Evolutionary conservation across 768 basidiomycete species (phyloP).

Genomic region (Podaxis sp.): DNA sequence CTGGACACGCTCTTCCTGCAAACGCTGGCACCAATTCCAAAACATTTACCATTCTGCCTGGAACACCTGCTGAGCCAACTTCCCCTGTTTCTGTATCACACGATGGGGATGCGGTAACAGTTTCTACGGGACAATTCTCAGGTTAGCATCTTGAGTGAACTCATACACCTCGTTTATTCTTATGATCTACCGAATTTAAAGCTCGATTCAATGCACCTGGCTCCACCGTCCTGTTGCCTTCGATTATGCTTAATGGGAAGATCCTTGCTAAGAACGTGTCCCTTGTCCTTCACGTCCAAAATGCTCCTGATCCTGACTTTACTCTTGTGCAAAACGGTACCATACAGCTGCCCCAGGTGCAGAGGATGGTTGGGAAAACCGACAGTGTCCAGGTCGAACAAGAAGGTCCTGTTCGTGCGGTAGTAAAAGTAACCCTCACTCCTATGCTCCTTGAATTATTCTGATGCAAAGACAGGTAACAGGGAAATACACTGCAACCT

Average conservation of each 20-base stretch:
- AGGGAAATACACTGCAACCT: conserved; percentile 29
- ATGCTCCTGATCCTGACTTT: conserved; percentile 31
- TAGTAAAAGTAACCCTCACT: conserved; percentile 28
- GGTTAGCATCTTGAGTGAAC: conserved; percentile 19
- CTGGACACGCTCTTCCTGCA: conserved; percentile 33
- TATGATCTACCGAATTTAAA: not conserved
- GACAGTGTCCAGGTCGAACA: conserved; percentile 33
- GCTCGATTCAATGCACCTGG: conserved; percentile 32
- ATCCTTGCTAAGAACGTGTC: conserved; percentile 26
- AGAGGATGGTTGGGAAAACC: conserved; percentile 22
- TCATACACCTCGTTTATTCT: not conserved
- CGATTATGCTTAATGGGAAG: conserved; percentile 27
- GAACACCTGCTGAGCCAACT: conserved; percentile 31
- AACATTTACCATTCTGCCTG: conserved; percentile 24
- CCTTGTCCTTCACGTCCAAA: conserved; percentile 31
- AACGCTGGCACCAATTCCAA: conserved; percentile 22
- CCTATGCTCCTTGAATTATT: not conserved
- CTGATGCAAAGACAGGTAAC: conserved; percentile 22
- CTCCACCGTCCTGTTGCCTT: conserved; percentile 27
- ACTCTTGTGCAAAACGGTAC: conserved; percentile 13
- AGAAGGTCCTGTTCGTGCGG: conserved; percentile 33
- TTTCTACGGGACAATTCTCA: conserved; percentile 33
- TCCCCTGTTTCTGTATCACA: conserved; percentile 30
- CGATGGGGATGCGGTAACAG: conserved; percentile 22
- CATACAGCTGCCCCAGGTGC: conserved; percentile 15